These are phyloP conservation scores for Fusarium graminum DNA, from an alignment of 2,329 filamentous ascomycete species.

Conservation along the genomic window DNA sequence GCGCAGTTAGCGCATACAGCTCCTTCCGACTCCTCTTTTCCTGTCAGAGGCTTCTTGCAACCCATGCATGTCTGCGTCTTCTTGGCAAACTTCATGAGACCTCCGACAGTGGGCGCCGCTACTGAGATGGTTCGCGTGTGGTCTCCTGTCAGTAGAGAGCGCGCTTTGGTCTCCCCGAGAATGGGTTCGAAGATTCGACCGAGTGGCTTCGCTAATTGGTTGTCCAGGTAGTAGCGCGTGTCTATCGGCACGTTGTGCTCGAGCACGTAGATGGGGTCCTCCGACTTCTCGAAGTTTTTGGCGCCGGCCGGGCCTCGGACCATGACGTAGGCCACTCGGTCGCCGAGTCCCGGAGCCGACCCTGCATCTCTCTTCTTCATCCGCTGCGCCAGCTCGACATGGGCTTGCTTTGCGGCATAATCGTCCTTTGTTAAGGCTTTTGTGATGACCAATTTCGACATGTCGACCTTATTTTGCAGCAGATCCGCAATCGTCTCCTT, in stretches of 20 bases:
- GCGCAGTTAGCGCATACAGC: slow-evolving; percentile 91
- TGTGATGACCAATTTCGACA: slow-evolving; percentile 99
- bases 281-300: slow-evolving; percentile 97
- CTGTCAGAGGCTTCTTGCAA: slow-evolving; percentile 94
- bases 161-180: slow-evolving; percentile 90
- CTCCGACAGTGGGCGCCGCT: slow-evolving; percentile 89
- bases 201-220: slow-evolving; percentile 95
- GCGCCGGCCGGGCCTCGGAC: slow-evolving; percentile 88
- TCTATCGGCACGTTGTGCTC: slow-evolving; percentile 99
- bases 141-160: slow-evolving; percentile 86
- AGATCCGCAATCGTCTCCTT: slow-evolving; percentile 96
- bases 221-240: slow-evolving; percentile 98
- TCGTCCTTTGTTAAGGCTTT: slow-evolving; percentile 93
- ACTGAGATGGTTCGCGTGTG: slow-evolving; percentile 96
- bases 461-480: slow-evolving; percentile 96
- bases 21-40: slow-evolving; percentile 82
- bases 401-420: slow-evolving; percentile 93
- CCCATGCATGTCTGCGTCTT: slow-evolving; percentile 99
- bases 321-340: slow-evolving; percentile 98
- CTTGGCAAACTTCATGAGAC: slow-evolving; percentile 98
- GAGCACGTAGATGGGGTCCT: slow-evolving; percentile 96
- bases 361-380: slow-evolving; percentile 98
- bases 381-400: slow-evolving; percentile 92
- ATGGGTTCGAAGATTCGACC: slow-evolving; percentile 98
- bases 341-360: slow-evolving; percentile 90